Percentiles rank a stretch among this genome's conserved stretches.
Conservation (phyloP, 2,329 filamentous ascomycete genomes). For the Delphinella strobiligena region DNA sequence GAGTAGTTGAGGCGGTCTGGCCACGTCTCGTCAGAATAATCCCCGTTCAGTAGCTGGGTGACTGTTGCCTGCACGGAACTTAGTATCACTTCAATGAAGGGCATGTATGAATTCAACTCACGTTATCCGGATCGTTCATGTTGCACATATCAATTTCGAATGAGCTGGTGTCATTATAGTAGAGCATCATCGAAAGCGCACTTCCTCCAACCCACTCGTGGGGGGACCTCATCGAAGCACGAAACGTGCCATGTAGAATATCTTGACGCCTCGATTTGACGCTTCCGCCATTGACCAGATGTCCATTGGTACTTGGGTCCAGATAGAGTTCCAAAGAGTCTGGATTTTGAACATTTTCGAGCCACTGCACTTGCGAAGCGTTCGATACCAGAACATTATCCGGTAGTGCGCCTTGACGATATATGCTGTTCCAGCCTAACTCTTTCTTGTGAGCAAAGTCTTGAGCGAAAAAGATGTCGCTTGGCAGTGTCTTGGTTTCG, state of each 20-base stretch:
- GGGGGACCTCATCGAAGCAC: constrained; percentile 25
- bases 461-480: constrained; percentile 26
- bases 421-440: constrained; percentile 34
- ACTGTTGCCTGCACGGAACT: too few relatives aligned
- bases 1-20: constrained; percentile 31
- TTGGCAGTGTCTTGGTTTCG: constrained; percentile 28
- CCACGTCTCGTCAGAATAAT: constrained; percentile 26
- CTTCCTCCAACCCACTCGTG: constrained; percentile 20
- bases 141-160: constrained; percentile 35
- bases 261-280: constrained; percentile 32
- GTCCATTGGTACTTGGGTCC: constrained; percentile 13
- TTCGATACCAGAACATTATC: constrained; percentile 27
- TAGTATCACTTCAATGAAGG: too few relatives aligned
- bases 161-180: constrained; percentile 33
- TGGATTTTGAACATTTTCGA: too few relatives aligned
- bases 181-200: constrained; percentile 33
- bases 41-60: too few relatives aligned
- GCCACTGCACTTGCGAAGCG: not conserved
- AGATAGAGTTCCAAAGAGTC: constrained; percentile 3
- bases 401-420: constrained; percentile 30
- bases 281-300: constrained; percentile 32
- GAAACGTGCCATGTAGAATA: constrained; percentile 37
- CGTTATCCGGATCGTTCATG: constrained; percentile 28
- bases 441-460: constrained; percentile 33
- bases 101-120: too few relatives aligned